Base-by-base conservation (phyloP, 805 yeast genomes). In the Maudiozyma turicensis region DNA sequence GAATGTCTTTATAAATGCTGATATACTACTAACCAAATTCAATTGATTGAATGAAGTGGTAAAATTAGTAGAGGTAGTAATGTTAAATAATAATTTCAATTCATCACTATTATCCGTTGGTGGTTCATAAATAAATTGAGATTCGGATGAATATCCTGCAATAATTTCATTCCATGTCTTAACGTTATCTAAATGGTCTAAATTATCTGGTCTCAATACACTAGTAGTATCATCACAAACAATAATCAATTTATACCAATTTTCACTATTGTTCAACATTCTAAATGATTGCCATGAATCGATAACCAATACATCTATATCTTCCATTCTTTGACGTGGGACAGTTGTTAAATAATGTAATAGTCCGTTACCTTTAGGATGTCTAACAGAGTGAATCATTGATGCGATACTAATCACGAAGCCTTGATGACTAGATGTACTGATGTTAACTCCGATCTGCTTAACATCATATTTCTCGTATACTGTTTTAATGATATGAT, bases 11-110 rank as follows among this genome's bases (percentile, higher is more conserved):
- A 72, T 66, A 28, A 75, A 67, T 1, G 84, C 70, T 2, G 85
- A 78, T 34, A 75, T 64, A 6, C 80, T 70, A 52, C 82, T 74
- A 5, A 78, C 74, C 40, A 80, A 60, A 52, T 77, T 76, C 50
- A 73, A 66, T 49, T 79, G 82, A 5, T 78, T 72, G 55, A 74
- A 79, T 10, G 66, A 55, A 1, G 67, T 63, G 1, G 67, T 57
- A 9, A 55, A 54, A 13, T 58, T 52, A 35, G 46, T 49, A 9
- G 56, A 52, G 1, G 64, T 57, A 5, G 61, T 52, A 10, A 53
- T 55, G 28, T 65, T 52, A 11, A 60, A 56, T n/a, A 70, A 60
- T 6, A 64, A 42, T 9, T 73, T 72, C 33, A 63, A 58, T 29
- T 72, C 71, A 40, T 68, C 64, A 3, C 71, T 54, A 44, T 59